A percentile compares a stretch with the other conserved stretches of the same genome.
phyloP scores from a whole-genome alignment of 169 alveolate species.

The Plasmodium knowlesi region DNA sequence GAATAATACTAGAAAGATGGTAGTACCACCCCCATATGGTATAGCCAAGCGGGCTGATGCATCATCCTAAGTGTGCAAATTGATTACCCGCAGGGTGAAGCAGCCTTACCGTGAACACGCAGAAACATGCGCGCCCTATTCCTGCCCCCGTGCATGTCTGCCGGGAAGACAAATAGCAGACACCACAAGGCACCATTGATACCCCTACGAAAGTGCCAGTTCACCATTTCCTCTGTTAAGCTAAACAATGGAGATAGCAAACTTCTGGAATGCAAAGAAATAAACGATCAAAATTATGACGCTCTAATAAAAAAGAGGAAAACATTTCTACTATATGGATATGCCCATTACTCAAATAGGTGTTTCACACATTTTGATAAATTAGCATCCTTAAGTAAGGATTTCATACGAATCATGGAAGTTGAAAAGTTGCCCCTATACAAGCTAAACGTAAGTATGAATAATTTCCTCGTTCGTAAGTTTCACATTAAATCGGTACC shows the following conservation, averaged over 20 bases:
- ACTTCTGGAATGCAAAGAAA: slow-evolving; percentile 43
- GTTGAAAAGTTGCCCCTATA: slow-evolving; percentile 37
- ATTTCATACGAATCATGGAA: neutral
- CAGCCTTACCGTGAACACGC: neutral
- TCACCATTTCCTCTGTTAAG: neutral
- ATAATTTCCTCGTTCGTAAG: slow-evolving; percentile 34
- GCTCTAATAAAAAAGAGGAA: slow-evolving; percentile 21
- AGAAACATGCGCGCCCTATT: neutral
- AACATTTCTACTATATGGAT: slow-evolving; percentile 49
- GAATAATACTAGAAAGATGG: neutral
- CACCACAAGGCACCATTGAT: neutral
- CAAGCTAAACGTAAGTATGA: slow-evolving; percentile 48
- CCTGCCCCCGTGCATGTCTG: neutral
- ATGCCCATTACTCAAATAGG: slow-evolving; percentile 61
- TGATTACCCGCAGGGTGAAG: neutral
- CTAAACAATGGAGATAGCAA: neutral
- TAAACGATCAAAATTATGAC: slow-evolving; percentile 57
- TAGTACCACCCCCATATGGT: neutral
- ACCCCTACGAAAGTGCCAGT: neutral
- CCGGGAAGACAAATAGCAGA: neutral
- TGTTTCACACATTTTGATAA: slow-evolving; percentile 14
- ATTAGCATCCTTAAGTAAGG: slow-evolving; percentile 7
- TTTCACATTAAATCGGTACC: slow-evolving; percentile 72
- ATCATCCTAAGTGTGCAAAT: neutral
- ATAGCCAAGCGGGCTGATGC: neutral